Conservation (phyloP, 768 basidiomycete genomes). For the Boletus tylopilopsis region DNA sequence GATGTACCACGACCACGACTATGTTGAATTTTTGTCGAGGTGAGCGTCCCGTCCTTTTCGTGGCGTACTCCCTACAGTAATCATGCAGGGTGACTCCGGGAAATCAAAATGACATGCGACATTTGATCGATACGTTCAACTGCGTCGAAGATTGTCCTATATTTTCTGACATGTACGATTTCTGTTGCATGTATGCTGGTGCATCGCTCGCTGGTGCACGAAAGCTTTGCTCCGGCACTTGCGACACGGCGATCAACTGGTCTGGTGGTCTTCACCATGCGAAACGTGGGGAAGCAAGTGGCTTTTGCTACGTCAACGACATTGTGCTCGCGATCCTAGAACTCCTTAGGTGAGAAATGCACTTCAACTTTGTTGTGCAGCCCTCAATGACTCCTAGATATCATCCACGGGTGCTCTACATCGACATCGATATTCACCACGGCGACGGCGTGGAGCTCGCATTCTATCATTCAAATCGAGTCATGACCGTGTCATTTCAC, state of each 20-base stretch:
- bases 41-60: constrained; percentile 31
- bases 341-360: constrained; percentile 62
- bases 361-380: not conserved
- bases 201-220: constrained; percentile 88
- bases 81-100: constrained; percentile 75
- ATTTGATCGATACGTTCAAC: constrained; percentile 82
- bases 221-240: constrained; percentile 76
- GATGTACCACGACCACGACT: constrained; percentile 91
- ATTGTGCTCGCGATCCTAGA: constrained; percentile 94
- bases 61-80: not conserved
- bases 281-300: constrained; percentile 95
- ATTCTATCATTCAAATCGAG: constrained; percentile 97
- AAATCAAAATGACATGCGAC: constrained; percentile 62
- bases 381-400: constrained; percentile 49
- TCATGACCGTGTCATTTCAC: constrained; percentile 98
- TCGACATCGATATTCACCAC: constrained; percentile 99
- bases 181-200: constrained; percentile 92
- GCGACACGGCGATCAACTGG: constrained; percentile 99
- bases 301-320: constrained; percentile 98
- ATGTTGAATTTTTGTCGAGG: constrained; percentile 94
- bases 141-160: constrained; percentile 98
- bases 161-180: constrained; percentile 92
- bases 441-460: constrained; percentile 98
- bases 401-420: constrained; percentile 92
- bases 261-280: constrained; percentile 98